These are phyloP conservation scores for Davidsoniella eucalypti DNA, from an alignment of 2,329 filamentous ascomycete species.

Conservation along the genomic window DNA sequence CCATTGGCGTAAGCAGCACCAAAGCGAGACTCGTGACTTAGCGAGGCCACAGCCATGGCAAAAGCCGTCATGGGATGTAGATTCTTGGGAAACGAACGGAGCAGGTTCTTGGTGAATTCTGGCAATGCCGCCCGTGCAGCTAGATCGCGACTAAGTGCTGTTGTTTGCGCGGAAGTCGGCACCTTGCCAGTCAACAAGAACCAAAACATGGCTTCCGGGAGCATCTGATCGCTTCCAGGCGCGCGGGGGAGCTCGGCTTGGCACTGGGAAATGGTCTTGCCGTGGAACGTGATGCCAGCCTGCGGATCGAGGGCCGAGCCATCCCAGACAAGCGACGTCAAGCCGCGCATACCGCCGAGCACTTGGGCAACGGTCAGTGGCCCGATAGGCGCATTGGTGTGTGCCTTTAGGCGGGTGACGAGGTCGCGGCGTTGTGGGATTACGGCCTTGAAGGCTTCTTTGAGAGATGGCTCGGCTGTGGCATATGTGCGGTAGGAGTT, in stretches of 20 bases:
- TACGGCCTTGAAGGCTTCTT: constrained; percentile 63
- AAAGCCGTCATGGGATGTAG: constrained; percentile 99
- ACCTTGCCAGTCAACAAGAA: constrained; percentile 86
- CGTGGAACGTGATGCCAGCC: constrained; percentile 96
- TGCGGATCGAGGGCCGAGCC: constrained; percentile 92
- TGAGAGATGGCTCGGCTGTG: constrained; percentile 74
- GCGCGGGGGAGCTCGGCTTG: constrained; percentile 88
- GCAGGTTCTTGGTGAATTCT: constrained; percentile 67
- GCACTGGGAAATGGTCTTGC: constrained; percentile 95
- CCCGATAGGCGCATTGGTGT: constrained; percentile 67
- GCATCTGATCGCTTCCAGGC: constrained; percentile 83
- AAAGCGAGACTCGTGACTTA: constrained; percentile 89
- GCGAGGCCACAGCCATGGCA: constrained; percentile 82
- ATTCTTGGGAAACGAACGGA: constrained; percentile 75
- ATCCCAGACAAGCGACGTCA: constrained; percentile 98
- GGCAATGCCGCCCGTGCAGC: constrained; percentile 76
- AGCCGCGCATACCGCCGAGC: constrained; percentile 88
- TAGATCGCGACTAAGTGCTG: constrained; percentile 67
- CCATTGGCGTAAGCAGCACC: constrained; percentile 85
- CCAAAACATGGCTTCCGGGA: constrained; percentile 99
- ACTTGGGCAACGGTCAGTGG: constrained; percentile 90
- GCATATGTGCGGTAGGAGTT: constrained; percentile 42
- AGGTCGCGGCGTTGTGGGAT: constrained; percentile 91
- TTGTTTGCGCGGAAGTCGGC: constrained; percentile 66
- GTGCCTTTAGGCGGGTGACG: constrained; percentile 80